Base-by-base conservation (phyloP, 2,329 filamentous ascomycete genomes). In the Trichophaea hybrida region DNA sequence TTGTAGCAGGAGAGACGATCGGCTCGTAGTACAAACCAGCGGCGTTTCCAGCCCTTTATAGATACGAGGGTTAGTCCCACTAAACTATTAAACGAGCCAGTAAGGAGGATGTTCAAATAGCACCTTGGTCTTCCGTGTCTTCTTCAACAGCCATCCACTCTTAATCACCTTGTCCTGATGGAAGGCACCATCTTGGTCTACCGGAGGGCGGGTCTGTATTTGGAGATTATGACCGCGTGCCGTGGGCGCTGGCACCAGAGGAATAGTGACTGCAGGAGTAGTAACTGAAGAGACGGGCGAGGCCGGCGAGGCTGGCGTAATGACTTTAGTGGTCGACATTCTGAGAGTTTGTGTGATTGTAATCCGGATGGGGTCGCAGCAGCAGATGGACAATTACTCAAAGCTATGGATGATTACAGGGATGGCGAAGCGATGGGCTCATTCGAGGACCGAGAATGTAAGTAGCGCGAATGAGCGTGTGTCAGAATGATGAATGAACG, bases 81-180 rank as follows among this genome's bases (percentile, higher is more conserved):
- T 51, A 24, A 6, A 51, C 48, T 24, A 17, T 51, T 7, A 24
- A 13, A 13, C 13, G 6, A 31, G 13, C n/a, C 4, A 31, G 48
- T 24, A 17, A 13, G 48, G n/a, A 31, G 44, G 52, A 48, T 33
- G 13, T 52, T 56, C 35, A 64, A 50, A 34, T 35, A 13, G 63
- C 73, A 89, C 88, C 83, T 94, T 95, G 61, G 91, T 97, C 76
- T 91, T 95, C 68, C 90, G 85, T 15, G 89, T 94, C 67, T 91
- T 82, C 74, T 94, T 94, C 70, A 86, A 80, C 43, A 95, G 83
- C 66, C 85, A 85, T 61, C 91, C 90, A 59, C 85, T 83, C 75
- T 94, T 97, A 72, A 97, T 80, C 58, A 97, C 87, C 55, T 89
- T 84, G 72, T 98, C 93, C 69, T 94, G 94, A 69, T 93, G 90